Percentiles rank a stretch among this genome's conserved stretches.
Conservation (phyloP, 768 basidiomycete species). For the Coprinopsis cinerea region DNA sequence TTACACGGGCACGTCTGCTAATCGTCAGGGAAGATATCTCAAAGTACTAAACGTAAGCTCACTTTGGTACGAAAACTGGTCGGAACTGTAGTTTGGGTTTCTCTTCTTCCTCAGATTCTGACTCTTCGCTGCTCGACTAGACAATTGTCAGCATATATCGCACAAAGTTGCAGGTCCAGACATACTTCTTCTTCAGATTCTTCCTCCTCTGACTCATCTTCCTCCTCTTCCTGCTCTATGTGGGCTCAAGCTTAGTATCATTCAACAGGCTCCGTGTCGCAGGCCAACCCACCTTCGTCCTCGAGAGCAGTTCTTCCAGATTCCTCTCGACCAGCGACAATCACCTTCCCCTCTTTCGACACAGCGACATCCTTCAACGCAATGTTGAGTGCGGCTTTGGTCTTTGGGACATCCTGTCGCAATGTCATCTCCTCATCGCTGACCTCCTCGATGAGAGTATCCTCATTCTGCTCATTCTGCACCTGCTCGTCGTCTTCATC, state of each 20-base stretch:
- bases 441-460: slow-evolving; percentile 55
- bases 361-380: slow-evolving; percentile 76
- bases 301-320: slow-evolving; percentile 68
- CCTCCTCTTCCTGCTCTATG: slow-evolving; percentile 36
- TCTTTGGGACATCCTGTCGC: slow-evolving; percentile 26
- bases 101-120: slow-evolving; percentile 78
- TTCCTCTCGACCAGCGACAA: slow-evolving; percentile 73
- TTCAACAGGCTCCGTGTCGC: too few species aligned
- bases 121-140: slow-evolving; percentile 83
- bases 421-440: slow-evolving; percentile 34
- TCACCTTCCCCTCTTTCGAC: slow-evolving; percentile 74
- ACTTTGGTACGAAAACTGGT: slow-evolving; percentile 96
- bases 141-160: slow-evolving; percentile 9
- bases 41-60: slow-evolving; percentile 21
- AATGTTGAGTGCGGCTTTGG: slow-evolving; percentile 59
- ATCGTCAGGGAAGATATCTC: slow-evolving; percentile 11
- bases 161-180: slow-evolving; percentile 5
- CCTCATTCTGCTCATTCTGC: slow-evolving; percentile 32
- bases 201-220: slow-evolving; percentile 26
- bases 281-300: slow-evolving; percentile 22
- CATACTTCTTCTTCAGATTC: slow-evolving; percentile 43
- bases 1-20: slow-evolving; percentile 65
- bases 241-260: too few species aligned
- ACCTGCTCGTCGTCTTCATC: slow-evolving; percentile 50
- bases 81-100: slow-evolving; percentile 73